Evolutionary conservation across 2,329 filamentous ascomycete genomes (phyloP).

Genomic region (Stenocarpella maydis): DNA sequence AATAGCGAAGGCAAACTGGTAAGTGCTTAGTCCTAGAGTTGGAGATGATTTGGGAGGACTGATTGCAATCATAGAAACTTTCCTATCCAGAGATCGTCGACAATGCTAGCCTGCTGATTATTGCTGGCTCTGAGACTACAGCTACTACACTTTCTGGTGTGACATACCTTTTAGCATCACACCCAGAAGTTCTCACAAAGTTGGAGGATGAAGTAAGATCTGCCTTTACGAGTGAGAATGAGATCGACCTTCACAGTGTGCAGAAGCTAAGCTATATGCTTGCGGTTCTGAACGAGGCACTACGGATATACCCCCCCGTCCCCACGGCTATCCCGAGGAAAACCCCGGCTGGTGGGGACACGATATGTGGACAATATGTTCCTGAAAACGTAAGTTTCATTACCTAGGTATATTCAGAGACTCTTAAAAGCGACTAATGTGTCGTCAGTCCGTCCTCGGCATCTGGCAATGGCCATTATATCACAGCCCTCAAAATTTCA

Average conservation of each 20-base stretch:
- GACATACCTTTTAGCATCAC: conserved; percentile 48
- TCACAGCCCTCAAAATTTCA: conserved; percentile 51
- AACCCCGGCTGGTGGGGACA: conserved; percentile 40
- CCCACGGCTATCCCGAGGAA: conserved; percentile 38
- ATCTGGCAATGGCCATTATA: conserved; percentile 53
- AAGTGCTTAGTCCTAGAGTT: no score
- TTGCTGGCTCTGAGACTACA: conserved; percentile 60
- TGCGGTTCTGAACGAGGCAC: conserved; percentile 43
- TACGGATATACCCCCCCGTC: conserved; percentile 43
- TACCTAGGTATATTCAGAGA: no score
- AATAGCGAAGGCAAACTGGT: not conserved
- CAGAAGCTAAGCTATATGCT: conserved; percentile 43
- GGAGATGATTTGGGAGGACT: no score
- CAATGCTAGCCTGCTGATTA: conserved; percentile 43
- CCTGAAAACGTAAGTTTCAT: conserved; percentile 46
- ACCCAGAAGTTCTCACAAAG: conserved; percentile 47
- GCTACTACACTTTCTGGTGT: conserved; percentile 52
- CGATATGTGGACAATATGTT: conserved; percentile 43
- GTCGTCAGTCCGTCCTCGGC: conserved; percentile 52
- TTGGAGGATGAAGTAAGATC: conserved; percentile 50
- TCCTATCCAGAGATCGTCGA: conserved; percentile 32
- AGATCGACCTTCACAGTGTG: conserved; percentile 42
- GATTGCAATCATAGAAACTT: conserved; percentile 17
- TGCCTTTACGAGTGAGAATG: conserved; percentile 45
- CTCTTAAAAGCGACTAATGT: no score